Percentiles rank a stretch among this genome's conserved stretches.
Conservation (phyloP, 306 rosid species). For the Casuarina equisetifolia region DNA sequence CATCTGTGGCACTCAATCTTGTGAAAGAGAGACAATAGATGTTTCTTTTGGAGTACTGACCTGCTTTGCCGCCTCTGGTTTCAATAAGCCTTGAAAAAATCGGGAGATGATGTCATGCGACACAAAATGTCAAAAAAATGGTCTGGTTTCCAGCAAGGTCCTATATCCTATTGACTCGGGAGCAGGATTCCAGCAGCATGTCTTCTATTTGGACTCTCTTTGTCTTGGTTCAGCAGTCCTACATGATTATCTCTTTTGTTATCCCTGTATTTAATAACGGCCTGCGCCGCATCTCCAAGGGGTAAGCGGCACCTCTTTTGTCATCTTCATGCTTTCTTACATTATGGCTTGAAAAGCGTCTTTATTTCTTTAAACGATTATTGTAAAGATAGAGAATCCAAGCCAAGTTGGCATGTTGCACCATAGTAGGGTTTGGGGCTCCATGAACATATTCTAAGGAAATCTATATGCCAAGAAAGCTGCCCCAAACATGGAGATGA, state of each 20-base stretch:
- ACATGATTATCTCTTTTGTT: not conserved
- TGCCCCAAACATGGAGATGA: not conserved
- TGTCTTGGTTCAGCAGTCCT: not conserved
- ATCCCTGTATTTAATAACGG: slow-evolving; percentile 4
- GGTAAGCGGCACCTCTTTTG: slow-evolving; percentile 8
- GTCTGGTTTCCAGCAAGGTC: not conserved
- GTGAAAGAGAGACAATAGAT: no score
- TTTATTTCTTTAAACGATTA: not conserved
- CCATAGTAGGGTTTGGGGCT: slow-evolving; percentile 62
- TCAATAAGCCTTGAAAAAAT: not conserved
- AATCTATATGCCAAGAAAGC: slow-evolving; percentile 18
- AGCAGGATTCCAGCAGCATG: slow-evolving; percentile 24
- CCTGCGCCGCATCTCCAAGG: slow-evolving; percentile 2
- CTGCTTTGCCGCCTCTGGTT: no score
- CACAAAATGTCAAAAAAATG: no score
- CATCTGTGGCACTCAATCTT: no score
- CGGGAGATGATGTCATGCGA: not conserved
- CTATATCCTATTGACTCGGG: not conserved
- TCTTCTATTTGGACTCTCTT: not conserved
- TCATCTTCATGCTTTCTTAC: slow-evolving; percentile 26
- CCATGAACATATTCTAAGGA: slow-evolving; percentile 37
- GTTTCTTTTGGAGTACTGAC: no score
- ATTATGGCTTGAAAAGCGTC: not conserved
- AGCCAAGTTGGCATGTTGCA: slow-evolving; percentile 12
- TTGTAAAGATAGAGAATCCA: slow-evolving; percentile 1